Conservation (phyloP, 371 early-diverging fungal species). For the Actinomortierella wolfii region DNA sequence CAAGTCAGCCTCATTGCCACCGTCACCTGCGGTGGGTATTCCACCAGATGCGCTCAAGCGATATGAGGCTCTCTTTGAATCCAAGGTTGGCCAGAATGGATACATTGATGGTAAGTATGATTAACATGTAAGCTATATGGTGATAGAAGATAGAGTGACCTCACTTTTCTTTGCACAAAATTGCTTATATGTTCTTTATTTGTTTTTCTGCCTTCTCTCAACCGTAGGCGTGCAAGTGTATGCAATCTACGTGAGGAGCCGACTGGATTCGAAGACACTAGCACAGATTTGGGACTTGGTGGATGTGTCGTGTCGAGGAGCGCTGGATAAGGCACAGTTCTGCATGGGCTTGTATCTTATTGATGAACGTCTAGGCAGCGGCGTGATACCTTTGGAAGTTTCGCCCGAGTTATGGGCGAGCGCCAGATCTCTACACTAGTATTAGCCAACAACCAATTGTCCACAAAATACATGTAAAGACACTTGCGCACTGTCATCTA, state of each 20-base stretch:
- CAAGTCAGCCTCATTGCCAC: no score
- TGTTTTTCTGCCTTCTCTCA: background rate
- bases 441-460: no score
- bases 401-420: conserved; percentile 40
- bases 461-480: no score
- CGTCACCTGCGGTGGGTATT: conserved; percentile 12
- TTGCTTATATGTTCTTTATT: background rate
- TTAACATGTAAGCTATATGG: no score
- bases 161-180: background rate
- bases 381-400: conserved; percentile 35
- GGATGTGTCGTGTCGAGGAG: conserved; percentile 33
- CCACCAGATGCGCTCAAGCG: conserved; percentile 19
- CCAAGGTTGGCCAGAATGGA: conserved; percentile 9
- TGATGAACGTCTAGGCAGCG: conserved; percentile 40
- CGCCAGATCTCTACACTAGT: no score
- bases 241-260: conserved; percentile 32
- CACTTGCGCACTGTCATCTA: conserved; percentile 39
- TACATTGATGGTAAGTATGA: conserved; percentile 28
- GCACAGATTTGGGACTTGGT: conserved; percentile 45
- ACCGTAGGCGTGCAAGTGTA: conserved; percentile 25
- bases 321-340: conserved; percentile 32
- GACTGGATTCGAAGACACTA: conserved; percentile 38
- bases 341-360: conserved; percentile 44
- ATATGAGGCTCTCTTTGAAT: conserved; percentile 25
- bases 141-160: no score